Evolutionary conservation across 805 yeast species (phyloP).

Genomic region (Ogataea zsoltii): DNA sequence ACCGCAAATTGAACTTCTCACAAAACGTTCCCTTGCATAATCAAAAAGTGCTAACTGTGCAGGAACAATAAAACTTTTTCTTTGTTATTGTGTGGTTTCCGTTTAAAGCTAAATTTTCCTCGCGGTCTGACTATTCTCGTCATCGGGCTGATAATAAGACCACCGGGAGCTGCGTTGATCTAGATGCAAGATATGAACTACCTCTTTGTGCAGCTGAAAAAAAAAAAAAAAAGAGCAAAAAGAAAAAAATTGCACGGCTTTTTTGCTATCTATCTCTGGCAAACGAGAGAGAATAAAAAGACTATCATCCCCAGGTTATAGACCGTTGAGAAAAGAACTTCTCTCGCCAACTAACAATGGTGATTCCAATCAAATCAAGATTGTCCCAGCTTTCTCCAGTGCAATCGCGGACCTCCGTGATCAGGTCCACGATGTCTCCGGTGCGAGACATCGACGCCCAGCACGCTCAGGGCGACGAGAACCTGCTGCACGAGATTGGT

Average conservation of each 20-base stretch:
- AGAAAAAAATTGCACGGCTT: slow-evolving; percentile 3
- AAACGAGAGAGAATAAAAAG: slow-evolving; percentile 1
- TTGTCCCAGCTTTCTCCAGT: slow-evolving; percentile 3
- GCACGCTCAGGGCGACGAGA: slow-evolving; percentile 30
- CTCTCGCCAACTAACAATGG: not conserved
- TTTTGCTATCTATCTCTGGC: slow-evolving; percentile 2
- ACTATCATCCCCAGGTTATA: not conserved
- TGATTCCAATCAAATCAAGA: slow-evolving; percentile 5
- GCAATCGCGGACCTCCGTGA: slow-evolving; percentile 17
- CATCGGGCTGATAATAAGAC: not conserved
- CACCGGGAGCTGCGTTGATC: not conserved
- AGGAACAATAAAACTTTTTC: not conserved
- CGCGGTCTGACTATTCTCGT: not conserved
- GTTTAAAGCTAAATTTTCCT: not conserved
- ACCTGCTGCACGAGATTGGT: slow-evolving; percentile 56
- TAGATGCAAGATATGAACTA: no score
- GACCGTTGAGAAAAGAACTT: no score
- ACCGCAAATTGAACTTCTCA: not conserved
- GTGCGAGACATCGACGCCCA: slow-evolving; percentile 32
- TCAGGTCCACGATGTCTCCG: slow-evolving; percentile 26
- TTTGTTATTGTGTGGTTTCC: not conserved
- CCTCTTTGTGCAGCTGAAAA: not conserved
- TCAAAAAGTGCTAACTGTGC: not conserved
- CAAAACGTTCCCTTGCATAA: slow-evolving; percentile 1
- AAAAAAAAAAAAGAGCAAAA: not conserved